These are phyloP conservation scores for Capsicum baccatum DNA, from an alignment of 257 asterid species.

Conservation along the genomic window DNA sequence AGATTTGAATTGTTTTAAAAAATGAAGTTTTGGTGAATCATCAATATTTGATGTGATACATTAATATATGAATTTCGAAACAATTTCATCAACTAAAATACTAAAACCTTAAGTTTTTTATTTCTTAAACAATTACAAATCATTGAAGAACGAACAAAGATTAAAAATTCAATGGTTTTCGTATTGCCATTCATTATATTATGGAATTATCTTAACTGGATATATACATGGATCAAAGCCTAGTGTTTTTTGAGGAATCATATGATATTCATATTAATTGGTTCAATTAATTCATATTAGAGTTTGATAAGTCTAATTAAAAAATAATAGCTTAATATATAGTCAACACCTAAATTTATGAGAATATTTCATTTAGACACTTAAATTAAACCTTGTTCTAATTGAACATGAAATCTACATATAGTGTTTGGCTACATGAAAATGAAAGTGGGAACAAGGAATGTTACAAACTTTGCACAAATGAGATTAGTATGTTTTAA, in stretches of 20 bases:
- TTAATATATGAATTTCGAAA: neutral
- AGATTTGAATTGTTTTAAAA: neutral
- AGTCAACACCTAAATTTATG: too few species aligned
- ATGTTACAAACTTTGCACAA: neutral
- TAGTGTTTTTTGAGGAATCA: too few species aligned
- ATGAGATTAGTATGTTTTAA: too few species aligned
- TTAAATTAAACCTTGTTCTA: too few species aligned
- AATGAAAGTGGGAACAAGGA: neutral
- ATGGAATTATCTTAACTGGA: neutral
- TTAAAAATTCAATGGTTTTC: neutral
- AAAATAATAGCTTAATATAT: too few species aligned
- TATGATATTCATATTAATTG: too few species aligned
- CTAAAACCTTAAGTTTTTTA: too few species aligned
- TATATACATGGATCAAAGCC: neutral
- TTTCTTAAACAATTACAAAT: slow-evolving; percentile 1
- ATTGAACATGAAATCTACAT: too few species aligned
- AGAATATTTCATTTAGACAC: too few species aligned
- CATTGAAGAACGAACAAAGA: neutral
- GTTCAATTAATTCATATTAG: too few species aligned
- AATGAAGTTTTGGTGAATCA: neutral
- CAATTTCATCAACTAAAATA: neutral
- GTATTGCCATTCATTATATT: neutral
- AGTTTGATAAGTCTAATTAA: too few species aligned
- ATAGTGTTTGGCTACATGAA: too few species aligned
- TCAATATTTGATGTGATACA: neutral